phyloP scores from a whole-genome alignment of 768 basidiomycete genomes.

The Sporobolomyces roseus region DNA sequence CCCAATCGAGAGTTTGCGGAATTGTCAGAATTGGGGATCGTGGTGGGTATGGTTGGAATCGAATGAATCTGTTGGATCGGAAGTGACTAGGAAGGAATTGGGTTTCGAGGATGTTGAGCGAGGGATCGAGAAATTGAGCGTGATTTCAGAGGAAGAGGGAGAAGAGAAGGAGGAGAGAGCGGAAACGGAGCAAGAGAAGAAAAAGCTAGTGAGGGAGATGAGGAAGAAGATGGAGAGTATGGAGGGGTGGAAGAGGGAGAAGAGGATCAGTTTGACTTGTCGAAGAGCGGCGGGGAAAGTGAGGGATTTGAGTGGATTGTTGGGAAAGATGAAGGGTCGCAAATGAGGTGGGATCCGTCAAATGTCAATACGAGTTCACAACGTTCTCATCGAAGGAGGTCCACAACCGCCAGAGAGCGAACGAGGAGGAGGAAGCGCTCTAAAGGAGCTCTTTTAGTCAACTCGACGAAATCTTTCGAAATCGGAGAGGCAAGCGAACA shows the following conservation, averaged over 20 bases:
- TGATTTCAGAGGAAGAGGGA: not conserved
- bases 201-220: not conserved
- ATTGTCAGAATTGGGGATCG: slow-evolving; percentile 45
- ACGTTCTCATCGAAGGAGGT: no score
- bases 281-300: slow-evolving; percentile 68
- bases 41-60: slow-evolving; percentile 33
- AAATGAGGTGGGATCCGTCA: not conserved
- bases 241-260: slow-evolving; percentile 51
- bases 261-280: slow-evolving; percentile 78
- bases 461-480: no score
- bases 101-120: no score
- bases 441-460: no score
- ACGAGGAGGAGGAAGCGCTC: no score
- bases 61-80: not conserved
- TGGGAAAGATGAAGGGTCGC: not conserved
- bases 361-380: no score
- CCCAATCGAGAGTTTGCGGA: slow-evolving; percentile 41
- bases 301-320: slow-evolving; percentile 4
- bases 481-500: no score
- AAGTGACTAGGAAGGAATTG: not conserved
- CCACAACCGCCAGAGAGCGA: no score
- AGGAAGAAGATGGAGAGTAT: not conserved
- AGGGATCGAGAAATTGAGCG: not conserved
- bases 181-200: not conserved
- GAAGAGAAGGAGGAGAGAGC: not conserved